Evolutionary conservation across 331 rosid species (phyloP).

Genomic region (Phaseolus coccineus): DNA sequence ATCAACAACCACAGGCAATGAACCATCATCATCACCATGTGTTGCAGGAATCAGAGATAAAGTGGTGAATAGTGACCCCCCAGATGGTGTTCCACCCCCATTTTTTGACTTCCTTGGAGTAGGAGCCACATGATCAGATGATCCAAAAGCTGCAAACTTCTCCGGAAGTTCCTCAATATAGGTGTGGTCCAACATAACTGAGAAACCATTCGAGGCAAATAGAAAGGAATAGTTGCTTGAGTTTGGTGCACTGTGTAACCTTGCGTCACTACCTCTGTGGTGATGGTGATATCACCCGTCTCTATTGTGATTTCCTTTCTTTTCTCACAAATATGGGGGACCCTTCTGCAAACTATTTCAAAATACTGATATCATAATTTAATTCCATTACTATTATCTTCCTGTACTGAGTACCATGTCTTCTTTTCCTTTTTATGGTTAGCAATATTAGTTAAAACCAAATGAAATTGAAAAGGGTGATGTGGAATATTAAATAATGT

Average conservation of each 20-base stretch:
- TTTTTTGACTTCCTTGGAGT: slow-evolving; percentile 97
- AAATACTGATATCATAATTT: slow-evolving; percentile 25
- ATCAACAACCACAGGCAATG: slow-evolving; percentile 36
- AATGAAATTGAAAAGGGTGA: neutral
- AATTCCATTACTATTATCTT: slow-evolving; percentile 22
- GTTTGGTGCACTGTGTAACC: slow-evolving; percentile 52
- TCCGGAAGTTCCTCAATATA: slow-evolving; percentile 49
- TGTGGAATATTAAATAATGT: slow-evolving; percentile 12
- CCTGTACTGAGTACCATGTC: neutral
- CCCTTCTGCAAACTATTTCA: slow-evolving; percentile 41
- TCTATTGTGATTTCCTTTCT: slow-evolving; percentile 46
- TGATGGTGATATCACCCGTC: slow-evolving; percentile 48
- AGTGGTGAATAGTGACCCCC: slow-evolving; percentile 39
- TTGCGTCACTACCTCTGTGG: slow-evolving; percentile 48
- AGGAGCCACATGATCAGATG: slow-evolving; percentile 68
- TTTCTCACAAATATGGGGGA: slow-evolving; percentile 43
- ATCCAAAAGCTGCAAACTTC: slow-evolving; percentile 44
- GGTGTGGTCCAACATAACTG: slow-evolving; percentile 68
- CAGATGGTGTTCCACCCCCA: slow-evolving; percentile 55
- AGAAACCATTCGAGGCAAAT: slow-evolving; percentile 65
- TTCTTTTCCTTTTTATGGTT: neutral
- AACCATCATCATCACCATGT: slow-evolving; percentile 50
- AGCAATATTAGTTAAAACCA: neutral
- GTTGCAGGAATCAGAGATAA: slow-evolving; percentile 44
- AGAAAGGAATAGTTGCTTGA: slow-evolving; percentile 53